These are phyloP conservation scores for Sporobolomyces roseus DNA, from an alignment of 768 basidiomycete genomes.

Conservation along the genomic window DNA sequence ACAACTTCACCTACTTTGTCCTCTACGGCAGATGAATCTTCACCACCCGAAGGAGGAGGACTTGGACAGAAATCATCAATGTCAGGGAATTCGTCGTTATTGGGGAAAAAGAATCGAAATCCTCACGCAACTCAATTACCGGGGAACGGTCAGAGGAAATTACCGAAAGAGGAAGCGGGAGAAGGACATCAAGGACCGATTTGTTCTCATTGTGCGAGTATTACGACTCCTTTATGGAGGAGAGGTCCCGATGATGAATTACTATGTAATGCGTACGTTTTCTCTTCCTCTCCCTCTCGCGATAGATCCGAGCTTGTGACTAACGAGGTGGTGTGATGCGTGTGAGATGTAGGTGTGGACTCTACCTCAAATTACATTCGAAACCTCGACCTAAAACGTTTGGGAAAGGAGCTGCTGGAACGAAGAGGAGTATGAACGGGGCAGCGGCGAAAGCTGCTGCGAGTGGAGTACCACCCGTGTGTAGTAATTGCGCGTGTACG, in stretches of 20 bases:
- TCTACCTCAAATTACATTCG: constrained; percentile 96
- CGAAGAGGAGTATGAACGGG: constrained; percentile 31
- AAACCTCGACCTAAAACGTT: constrained; percentile 89
- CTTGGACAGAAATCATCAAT: too few relatives aligned
- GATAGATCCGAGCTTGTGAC: not conserved
- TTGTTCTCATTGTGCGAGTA: constrained; percentile 79
- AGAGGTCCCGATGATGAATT: constrained; percentile 74
- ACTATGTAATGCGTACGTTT: constrained; percentile 67
- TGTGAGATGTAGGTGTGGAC: constrained; percentile 63
- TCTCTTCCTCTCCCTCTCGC: not conserved
- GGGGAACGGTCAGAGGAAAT: constrained; percentile 15
- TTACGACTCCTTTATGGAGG: constrained; percentile 76
- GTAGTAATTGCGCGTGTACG: constrained; percentile 75
- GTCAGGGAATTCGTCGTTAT: too few relatives aligned
- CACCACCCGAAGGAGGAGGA: not conserved
- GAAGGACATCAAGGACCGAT: constrained; percentile 37
- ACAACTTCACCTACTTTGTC: not conserved
- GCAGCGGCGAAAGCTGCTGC: constrained; percentile 36
- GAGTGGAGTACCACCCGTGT: constrained; percentile 47
- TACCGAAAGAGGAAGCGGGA: constrained; percentile 29
- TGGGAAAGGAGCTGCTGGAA: constrained; percentile 82
- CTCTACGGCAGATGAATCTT: not conserved
- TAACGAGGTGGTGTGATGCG: not conserved
- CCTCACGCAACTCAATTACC: constrained; percentile 42
- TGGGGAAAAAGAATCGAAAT: constrained; percentile 40